Percentiles rank a stretch among this genome's conserved stretches.
Conservation (phyloP, 2,329 filamentous ascomycete genomes). For the Ramularia endophylla region DNA sequence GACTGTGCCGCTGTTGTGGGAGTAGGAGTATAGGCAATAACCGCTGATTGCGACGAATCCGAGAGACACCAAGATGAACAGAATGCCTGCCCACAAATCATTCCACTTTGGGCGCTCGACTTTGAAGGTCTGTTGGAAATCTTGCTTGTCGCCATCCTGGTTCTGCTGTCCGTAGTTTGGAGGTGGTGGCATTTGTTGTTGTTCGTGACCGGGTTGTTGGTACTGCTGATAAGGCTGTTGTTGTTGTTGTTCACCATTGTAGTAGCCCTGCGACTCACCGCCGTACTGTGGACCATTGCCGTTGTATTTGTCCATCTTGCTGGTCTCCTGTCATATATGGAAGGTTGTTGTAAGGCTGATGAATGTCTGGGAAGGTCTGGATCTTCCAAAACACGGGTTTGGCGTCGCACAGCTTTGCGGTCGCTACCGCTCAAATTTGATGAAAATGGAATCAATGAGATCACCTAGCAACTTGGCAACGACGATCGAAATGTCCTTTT, state of each 20-base stretch:
- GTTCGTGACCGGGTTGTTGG: slow-evolving; percentile 14
- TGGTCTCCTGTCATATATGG: too few species aligned
- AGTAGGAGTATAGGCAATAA: slow-evolving; percentile 69
- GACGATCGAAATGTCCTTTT: too few species aligned
- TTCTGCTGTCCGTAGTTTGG: slow-evolving; percentile 37
- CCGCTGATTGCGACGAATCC: slow-evolving; percentile 74
- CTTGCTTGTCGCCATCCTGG: slow-evolving; percentile 37
- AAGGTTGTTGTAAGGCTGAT: neutral
- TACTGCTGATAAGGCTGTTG: slow-evolving; percentile 12
- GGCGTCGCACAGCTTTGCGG: too few species aligned
- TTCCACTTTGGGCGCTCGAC: slow-evolving; percentile 81
- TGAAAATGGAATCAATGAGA: too few species aligned
- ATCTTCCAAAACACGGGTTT: too few species aligned
- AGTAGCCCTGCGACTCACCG: slow-evolving; percentile 19
- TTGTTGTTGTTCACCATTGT: slow-evolving; percentile 8
- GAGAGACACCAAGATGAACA: slow-evolving; percentile 64
- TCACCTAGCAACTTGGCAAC: too few species aligned
- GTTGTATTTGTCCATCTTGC: slow-evolving; percentile 2
- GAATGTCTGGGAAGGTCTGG: too few species aligned
- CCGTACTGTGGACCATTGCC: neutral
- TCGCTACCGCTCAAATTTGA: too few species aligned
- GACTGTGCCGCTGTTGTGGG: slow-evolving; percentile 59
- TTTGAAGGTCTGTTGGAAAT: slow-evolving; percentile 77
- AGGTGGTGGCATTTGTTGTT: slow-evolving; percentile 26
- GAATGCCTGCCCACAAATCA: slow-evolving; percentile 79